Conservation (phyloP, 352 stramenopile species). For the Globisporangium takayamanum region DNA sequence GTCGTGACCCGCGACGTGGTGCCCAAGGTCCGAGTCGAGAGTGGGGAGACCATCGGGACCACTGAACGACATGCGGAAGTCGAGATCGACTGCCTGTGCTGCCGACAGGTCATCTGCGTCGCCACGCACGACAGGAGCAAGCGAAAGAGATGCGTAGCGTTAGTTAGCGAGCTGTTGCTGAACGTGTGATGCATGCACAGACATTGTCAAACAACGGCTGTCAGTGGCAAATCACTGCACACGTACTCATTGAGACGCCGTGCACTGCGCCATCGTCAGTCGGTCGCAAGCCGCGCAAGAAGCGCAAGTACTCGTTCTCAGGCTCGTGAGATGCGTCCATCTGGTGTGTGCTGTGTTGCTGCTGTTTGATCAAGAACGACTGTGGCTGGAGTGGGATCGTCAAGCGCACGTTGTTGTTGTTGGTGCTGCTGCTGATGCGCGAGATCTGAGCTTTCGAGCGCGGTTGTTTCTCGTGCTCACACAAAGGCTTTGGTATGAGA, state of each 20-base stretch:
- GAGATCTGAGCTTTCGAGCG: no score
- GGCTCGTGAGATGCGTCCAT: conserved; percentile 20
- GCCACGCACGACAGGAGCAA: neutral
- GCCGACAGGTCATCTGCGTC: conserved; percentile 43
- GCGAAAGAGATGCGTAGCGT: neutral
- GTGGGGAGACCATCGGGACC: conserved; percentile 48
- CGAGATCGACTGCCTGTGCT: conserved; percentile 49
- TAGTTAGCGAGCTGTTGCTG: neutral
- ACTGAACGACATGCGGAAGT: conserved; percentile 71
- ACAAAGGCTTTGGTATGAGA: no score
- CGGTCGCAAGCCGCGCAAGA: conserved; percentile 55
- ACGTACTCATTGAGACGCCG: conserved; percentile 32
- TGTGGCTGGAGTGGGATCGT: no score
- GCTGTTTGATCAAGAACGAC: neutral
- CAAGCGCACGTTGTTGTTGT: no score
- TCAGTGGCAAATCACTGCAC: neutral
- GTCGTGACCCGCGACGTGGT: conserved; percentile 38
- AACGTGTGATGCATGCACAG: neutral
- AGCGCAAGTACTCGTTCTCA: conserved; percentile 78
- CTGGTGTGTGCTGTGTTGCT: conserved; percentile 8
- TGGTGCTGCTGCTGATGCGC: no score
- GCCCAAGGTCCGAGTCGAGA: conserved; percentile 39
- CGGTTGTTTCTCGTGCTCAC: no score
- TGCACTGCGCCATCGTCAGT: conserved; percentile 43
- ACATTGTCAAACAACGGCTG: neutral